Base-by-base conservation (phyloP, 2,329 filamentous ascomycete genomes). In the Pseudogymnoascus sp. region DNA sequence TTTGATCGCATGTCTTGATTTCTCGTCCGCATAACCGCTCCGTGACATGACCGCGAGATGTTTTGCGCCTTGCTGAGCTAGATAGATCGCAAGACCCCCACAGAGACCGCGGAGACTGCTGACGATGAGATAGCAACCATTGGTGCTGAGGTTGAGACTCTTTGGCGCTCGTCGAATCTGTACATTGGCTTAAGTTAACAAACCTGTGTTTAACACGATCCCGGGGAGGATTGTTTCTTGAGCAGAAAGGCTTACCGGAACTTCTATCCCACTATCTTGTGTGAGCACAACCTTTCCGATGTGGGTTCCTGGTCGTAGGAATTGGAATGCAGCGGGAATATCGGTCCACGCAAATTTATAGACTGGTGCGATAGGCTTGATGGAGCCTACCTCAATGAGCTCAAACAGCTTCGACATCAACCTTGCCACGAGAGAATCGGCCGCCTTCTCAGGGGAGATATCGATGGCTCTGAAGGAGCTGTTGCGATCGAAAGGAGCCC, bases 81-180 rank as follows among this genome's bases (percentile, higher is more conserved):
- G 31, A n/a, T 64, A 63, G 5, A 63, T 28, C 12, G 63, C 64
- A 1, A 69, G 25, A 46, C 53, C 62, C 0, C 65, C 63, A 36
- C 68, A 65, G 14, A 69, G 25, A 28, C 68, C 69, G 9, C 65
- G 65, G 2, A 70, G 62, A 12, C 69, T 65, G 9, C 69, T 68
- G 6, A 69, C 64, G 23, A 71, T 64, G 4, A 71, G 49, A 53
- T 69, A 70, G 1, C 66, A 66, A 5, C 25, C 63, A 61, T 69
- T n/a, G 28, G 16, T 14, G 16, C 40, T 12, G 14, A 62, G 42
- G 36, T 38, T 38, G n/a, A 62, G 21, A 5, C 28, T 37, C 14
- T n/a, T 60, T 11, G 34, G 28, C 34, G 23, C n/a, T n/a, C 60
- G 25, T 12, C 62, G 21, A 38, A 66, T 31, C 16, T 62, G 34